phyloP scores from a whole-genome alignment of 1,284 basidiomycete species.

The Cutaneotrichosporon curvatum region DNA sequence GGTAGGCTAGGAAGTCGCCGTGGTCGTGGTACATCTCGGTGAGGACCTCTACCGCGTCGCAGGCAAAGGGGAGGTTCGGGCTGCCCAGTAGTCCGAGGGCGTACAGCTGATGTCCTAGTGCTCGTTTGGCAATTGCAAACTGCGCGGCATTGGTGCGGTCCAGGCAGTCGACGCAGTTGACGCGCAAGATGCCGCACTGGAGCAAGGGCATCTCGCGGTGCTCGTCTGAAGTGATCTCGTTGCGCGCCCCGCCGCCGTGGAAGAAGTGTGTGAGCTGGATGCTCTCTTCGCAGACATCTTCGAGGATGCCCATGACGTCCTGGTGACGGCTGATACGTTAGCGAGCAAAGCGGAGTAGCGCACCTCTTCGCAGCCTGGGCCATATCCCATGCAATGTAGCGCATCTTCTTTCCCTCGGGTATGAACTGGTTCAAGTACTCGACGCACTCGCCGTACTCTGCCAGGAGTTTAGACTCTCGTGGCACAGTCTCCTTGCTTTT shows the following conservation, averaged over 20 bases:
- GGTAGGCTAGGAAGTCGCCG: constrained; percentile 88
- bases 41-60: constrained; percentile 91
- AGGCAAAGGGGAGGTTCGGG: constrained; percentile 81
- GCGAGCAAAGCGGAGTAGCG: background rate
- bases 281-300: constrained; percentile 90
- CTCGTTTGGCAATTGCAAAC: constrained; percentile 94
- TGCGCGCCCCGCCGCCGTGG: constrained; percentile 53
- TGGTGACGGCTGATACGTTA: constrained; percentile 65
- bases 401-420: constrained; percentile 75
- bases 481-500: constrained; percentile 66
- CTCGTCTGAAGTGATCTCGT: constrained; percentile 37
- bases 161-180: constrained; percentile 92
- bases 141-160: constrained; percentile 97
- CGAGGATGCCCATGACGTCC: constrained; percentile 91
- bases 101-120: constrained; percentile 89
- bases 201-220: constrained; percentile 68
- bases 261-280: constrained; percentile 91
- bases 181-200: constrained; percentile 84
- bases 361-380: constrained; percentile 69
- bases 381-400: constrained; percentile 96
- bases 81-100: constrained; percentile 80
- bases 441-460: constrained; percentile 89
- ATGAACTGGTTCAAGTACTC: constrained; percentile 93
- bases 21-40: constrained; percentile 98
- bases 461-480: constrained; percentile 85